Evolutionary conservation across 2,329 filamentous ascomycete genomes (phyloP), one percentile per base, ranked within the genome.

Genomic region (Penicillium janthinellum): DNA sequence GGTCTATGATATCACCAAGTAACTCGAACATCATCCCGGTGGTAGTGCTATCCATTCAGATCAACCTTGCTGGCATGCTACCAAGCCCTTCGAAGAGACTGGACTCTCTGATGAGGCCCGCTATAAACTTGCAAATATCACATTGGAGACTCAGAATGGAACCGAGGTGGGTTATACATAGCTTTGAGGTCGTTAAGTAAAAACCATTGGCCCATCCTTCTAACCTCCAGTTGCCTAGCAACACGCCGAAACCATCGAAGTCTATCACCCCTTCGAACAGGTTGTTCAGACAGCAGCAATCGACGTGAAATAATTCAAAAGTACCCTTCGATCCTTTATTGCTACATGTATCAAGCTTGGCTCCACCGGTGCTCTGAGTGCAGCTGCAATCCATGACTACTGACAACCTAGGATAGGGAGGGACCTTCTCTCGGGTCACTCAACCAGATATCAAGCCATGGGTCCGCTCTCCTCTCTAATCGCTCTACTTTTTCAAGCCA

Each of bases 1-100:
- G 34, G 48, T 51, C 20, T 51, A 38, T 12, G 48, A 25, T 51
- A 15, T 51, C 6, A 37, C 48, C 3, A 51, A 81, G 44, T 88
- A 87, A 60, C 62, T 84, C 1, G 72, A 83, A 39, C 84, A 88
- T 56, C 86, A 88, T 62, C 86, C 86, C 2, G 75, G 76, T 11
- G 78, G 78, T 6, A 65, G 60, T 35, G 77, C 76, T 2, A 64
- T 78, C 20, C 20, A 20, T 20, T 15, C 65, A 80, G 2, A 54
- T 75, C 15, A 74, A 79, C 53, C 67, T 76, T 7, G 77, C 75
- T 37, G 78, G 78, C 17, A 68, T 58, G 78, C 75, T 2, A 79
- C 77, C 0, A 67, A 66, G 38, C 74, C 71, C 4, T 80, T 77
- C 60, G 73, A 79, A 20, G 73, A 78, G 17, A 68, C 72, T 38